A percentile compares a stretch with the other conserved stretches of the same genome.
Evolutionary conservation across 139 green algal genomes (phyloP).

Genomic region (Pleodorina starrii): DNA sequence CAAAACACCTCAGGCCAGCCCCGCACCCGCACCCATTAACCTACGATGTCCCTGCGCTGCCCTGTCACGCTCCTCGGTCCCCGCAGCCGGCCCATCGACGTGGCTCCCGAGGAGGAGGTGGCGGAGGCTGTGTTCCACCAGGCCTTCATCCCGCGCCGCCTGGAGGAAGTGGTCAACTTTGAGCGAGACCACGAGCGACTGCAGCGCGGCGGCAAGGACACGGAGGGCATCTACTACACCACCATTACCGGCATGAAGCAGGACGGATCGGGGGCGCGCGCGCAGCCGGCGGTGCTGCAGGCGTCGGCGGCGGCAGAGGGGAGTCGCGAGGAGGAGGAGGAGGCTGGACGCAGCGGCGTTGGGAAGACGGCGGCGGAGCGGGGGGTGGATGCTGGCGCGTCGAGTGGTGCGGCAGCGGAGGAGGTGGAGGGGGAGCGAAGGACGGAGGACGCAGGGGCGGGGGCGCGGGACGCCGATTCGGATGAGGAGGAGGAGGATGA

Average conservation of each 20-base stretch:
- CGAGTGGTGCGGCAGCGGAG: neutral
- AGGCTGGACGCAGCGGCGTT: too few species aligned
- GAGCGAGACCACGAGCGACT: conserved; percentile 89
- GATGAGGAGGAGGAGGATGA: neutral
- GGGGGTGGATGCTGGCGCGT: neutral
- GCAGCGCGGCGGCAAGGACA: conserved; percentile 45
- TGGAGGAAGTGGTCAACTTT: conserved; percentile 93
- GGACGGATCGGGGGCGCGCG: conserved; percentile 60
- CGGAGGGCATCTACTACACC: conserved; percentile 96
- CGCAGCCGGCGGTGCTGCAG: conserved; percentile 53
- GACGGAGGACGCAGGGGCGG: neutral
- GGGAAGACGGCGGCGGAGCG: neutral
- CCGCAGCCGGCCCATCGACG: conserved; percentile 62
- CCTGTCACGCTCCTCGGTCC: neutral
- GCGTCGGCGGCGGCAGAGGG: too few species aligned
- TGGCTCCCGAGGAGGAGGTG: conserved; percentile 65
- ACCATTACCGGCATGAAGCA: conserved; percentile 67
- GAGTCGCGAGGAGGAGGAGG: too few species aligned
- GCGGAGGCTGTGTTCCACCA: conserved; percentile 85
- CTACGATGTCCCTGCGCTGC: too few species aligned
- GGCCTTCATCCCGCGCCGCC: conserved; percentile 93
- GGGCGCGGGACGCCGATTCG: neutral
- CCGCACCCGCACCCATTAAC: too few species aligned
- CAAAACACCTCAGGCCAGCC: neutral
- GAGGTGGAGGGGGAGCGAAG: neutral